Conservation (phyloP, 306 rosid species). For the Vigna angularis region DNA sequence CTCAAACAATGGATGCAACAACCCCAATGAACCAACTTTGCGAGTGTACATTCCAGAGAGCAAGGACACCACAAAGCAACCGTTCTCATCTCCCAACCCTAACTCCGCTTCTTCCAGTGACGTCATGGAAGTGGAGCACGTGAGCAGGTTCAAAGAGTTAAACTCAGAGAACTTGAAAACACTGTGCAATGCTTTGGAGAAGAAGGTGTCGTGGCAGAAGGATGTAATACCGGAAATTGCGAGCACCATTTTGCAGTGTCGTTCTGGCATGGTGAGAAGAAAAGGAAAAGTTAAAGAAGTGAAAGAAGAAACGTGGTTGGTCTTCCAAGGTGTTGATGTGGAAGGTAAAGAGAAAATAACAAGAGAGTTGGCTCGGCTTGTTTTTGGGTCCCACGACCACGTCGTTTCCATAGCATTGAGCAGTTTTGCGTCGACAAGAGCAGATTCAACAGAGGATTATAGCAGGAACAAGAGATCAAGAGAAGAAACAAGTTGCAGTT, state of each 20-base stretch:
- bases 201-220: conserved; percentile 81
- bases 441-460: conserved; percentile 74
- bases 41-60: conserved; percentile 59
- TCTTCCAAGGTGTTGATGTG: conserved; percentile 84
- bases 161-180: conserved; percentile 70
- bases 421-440: conserved; percentile 78
- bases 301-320: conserved; percentile 93
- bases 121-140: conserved; percentile 68
- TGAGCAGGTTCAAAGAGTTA: conserved; percentile 65
- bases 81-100: conserved; percentile 58
- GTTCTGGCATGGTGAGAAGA: conserved; percentile 76
- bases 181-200: conserved; percentile 78
- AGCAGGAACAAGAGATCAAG: conserved; percentile 76
- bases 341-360: conserved; percentile 78
- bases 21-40: conserved; percentile 55
- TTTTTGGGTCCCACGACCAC: conserved; percentile 70
- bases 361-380: conserved; percentile 68
- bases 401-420: conserved; percentile 72
- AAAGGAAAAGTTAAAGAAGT: conserved; percentile 50
- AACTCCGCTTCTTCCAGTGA: conserved; percentile 73
- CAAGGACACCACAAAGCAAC: conserved; percentile 43
- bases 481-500: conserved; percentile 76
- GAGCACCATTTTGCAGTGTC: conserved; percentile 75
- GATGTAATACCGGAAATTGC: conserved; percentile 72
- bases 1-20: conserved; percentile 37